Percentiles rank a stretch among this genome's conserved stretches.
phyloP scores from a whole-genome alignment of 192 early-diverging fungal genomes.

The Umbelopsis isabellina region DNA sequence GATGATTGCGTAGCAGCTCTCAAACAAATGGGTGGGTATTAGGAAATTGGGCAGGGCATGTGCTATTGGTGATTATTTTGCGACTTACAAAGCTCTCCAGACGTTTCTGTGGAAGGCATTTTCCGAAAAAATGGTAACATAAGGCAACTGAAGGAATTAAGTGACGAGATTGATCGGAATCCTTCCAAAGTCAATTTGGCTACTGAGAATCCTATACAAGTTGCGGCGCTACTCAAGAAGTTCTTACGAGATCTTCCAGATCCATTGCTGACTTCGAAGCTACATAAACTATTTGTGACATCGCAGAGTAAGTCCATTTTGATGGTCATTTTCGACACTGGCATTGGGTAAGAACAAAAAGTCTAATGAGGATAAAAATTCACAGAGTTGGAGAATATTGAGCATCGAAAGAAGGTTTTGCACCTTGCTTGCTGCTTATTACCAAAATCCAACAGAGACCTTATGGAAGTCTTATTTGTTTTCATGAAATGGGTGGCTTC shows the following conservation, averaged over 20 bases:
- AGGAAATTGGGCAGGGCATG: not conserved
- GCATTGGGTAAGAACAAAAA: too few species aligned
- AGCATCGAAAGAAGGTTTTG: slow-evolving; percentile 65
- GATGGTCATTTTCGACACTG: not conserved
- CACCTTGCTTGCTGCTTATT: slow-evolving; percentile 85
- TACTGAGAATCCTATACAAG: slow-evolving; percentile 83
- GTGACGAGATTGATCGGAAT: slow-evolving; percentile 86
- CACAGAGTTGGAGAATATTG: slow-evolving; percentile 53
- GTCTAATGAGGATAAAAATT: not conserved
- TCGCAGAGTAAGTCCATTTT: slow-evolving; percentile 61
- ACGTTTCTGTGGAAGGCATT: slow-evolving; percentile 89
- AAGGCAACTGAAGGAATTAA: slow-evolving; percentile 81
- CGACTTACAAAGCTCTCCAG: slow-evolving; percentile 28
- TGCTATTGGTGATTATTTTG: slow-evolving; percentile 9
- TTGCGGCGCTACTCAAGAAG: slow-evolving; percentile 95
- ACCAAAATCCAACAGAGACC: slow-evolving; percentile 89
- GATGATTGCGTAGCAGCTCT: slow-evolving; percentile 80
- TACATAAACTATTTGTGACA: slow-evolving; percentile 83
- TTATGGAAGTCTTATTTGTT: slow-evolving; percentile 86
- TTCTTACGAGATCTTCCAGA: slow-evolving; percentile 96
- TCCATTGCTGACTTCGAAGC: slow-evolving; percentile 87
- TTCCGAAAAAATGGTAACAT: slow-evolving; percentile 99
- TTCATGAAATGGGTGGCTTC: slow-evolving; percentile 90
- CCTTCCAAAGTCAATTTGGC: slow-evolving; percentile 69
- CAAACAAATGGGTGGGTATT: slow-evolving; percentile 66